These are phyloP conservation scores for Ogataea haglerorum DNA, from an alignment of 805 yeast genomes.

Conservation along the genomic window DNA sequence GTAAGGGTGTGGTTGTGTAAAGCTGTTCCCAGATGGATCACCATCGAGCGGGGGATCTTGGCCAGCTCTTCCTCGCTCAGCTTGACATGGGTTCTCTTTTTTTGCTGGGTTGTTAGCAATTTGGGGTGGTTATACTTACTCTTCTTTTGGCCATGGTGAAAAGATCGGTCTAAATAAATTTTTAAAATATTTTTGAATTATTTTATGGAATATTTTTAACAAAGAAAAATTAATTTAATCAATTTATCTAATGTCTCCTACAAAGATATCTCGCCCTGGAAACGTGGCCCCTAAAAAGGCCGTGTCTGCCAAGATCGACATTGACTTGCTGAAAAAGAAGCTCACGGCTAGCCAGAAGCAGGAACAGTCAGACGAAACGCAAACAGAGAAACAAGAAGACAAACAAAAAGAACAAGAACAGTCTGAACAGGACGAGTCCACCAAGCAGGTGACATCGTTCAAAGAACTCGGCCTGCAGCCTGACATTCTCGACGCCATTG, in stretches of 20 bases:
- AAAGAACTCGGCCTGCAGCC: slow-evolving; percentile 64
- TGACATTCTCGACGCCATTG: slow-evolving; percentile 77
- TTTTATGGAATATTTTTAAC: neutral
- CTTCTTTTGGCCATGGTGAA: slow-evolving; percentile 34
- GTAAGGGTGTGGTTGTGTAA: slow-evolving; percentile 75
- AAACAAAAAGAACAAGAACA: slow-evolving; percentile 14
- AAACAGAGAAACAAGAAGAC: slow-evolving; percentile 6
- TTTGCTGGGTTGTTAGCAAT: slow-evolving; percentile 39
- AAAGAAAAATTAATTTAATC: neutral
- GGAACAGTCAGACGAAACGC: slow-evolving; percentile 18
- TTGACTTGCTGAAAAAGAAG: slow-evolving; percentile 30
- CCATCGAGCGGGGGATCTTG: slow-evolving; percentile 90
- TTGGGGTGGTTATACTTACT: slow-evolving; percentile 23
- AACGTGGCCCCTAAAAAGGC: slow-evolving; percentile 3
- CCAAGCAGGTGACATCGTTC: slow-evolving; percentile 35
- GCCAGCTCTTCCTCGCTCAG: slow-evolving; percentile 61
- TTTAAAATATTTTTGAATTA: slow-evolving; percentile 6
- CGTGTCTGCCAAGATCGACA: slow-evolving; percentile 23
- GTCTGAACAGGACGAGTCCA: slow-evolving; percentile 9
- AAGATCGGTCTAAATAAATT: neutral
- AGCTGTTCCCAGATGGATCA: slow-evolving; percentile 74
- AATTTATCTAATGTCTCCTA: slow-evolving; percentile 18
- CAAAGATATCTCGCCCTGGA: slow-evolving; percentile 4
- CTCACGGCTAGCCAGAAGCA: slow-evolving; percentile 12
- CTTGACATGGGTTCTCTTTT: slow-evolving; percentile 82